Conservation (phyloP, 805 yeast genomes). For the Myxozyma udenii region DNA sequence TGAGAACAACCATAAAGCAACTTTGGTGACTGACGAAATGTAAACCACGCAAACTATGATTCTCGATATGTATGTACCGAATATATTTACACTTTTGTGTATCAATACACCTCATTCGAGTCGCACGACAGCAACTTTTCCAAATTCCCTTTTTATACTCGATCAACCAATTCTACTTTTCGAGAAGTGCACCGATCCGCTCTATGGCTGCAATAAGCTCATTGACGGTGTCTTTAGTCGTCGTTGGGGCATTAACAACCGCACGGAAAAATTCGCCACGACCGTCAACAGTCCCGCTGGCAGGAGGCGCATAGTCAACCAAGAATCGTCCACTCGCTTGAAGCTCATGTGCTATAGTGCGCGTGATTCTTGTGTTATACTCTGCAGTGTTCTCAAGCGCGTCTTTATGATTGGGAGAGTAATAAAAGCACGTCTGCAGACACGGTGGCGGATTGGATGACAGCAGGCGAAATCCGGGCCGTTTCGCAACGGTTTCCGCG, state of each 20-base stretch:
- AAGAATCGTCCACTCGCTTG: slow-evolving; percentile 65
- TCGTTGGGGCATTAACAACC: slow-evolving; percentile 71
- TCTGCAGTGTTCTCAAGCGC: slow-evolving; percentile 33
- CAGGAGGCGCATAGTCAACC: slow-evolving; percentile 69
- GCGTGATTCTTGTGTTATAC: slow-evolving; percentile 53
- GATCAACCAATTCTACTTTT: too few relatives aligned
- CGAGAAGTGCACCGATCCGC: slow-evolving; percentile 42
- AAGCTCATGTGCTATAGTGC: slow-evolving; percentile 58
- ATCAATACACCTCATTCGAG: too few relatives aligned
- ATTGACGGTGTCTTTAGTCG: slow-evolving; percentile 47
- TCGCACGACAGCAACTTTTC: too few relatives aligned
- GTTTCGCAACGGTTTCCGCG: slow-evolving; percentile 43
- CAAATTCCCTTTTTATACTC: too few relatives aligned
- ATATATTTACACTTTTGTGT: too few relatives aligned
- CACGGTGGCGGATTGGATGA: slow-evolving; percentile 66
- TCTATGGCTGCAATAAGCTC: slow-evolving; percentile 44
- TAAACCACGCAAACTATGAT: too few relatives aligned
- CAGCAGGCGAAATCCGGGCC: slow-evolving; percentile 53
- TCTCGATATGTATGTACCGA: too few relatives aligned
- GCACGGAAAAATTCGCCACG: slow-evolving; percentile 81
- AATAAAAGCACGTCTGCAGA: slow-evolving; percentile 79
- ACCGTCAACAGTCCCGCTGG: slow-evolving; percentile 27
- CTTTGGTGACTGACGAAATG: too few relatives aligned
- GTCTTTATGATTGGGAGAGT: slow-evolving; percentile 46
- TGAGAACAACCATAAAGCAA: too few relatives aligned